phyloP scores from a whole-genome alignment of 2,329 filamentous ascomycete genomes.

The Fusarium nygamai region DNA sequence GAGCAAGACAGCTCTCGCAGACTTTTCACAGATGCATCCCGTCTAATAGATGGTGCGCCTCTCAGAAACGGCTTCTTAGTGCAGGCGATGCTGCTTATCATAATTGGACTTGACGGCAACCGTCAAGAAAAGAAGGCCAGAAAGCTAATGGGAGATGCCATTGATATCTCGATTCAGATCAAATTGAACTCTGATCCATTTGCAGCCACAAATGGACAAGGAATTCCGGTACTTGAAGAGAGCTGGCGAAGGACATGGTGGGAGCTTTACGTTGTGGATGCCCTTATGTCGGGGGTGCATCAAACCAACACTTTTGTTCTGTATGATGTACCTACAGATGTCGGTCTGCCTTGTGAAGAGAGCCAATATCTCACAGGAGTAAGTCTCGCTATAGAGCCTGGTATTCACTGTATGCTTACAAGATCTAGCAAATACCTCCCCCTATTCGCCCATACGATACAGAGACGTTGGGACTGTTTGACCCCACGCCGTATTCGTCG shows the following conservation, averaged over 20 bases:
- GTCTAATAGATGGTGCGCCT: not conserved
- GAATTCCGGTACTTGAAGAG: not conserved
- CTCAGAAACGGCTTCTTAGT: not conserved
- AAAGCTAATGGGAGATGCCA: not conserved
- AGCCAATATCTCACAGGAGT: not conserved
- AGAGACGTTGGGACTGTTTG: not conserved
- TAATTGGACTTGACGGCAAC: not conserved
- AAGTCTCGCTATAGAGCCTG: not conserved
- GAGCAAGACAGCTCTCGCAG: not conserved
- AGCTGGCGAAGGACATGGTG: constrained; percentile 13
- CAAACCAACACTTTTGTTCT: not conserved
- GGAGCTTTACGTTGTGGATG: constrained; percentile 10
- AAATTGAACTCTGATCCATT: not conserved
- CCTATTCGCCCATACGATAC: not conserved
- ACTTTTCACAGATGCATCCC: not conserved
- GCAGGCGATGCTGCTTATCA: not conserved
- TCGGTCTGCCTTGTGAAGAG: constrained; percentile 2
- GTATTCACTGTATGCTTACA: not conserved
- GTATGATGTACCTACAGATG: not conserved
- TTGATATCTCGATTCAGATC: not conserved
- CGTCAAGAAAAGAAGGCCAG: not conserved
- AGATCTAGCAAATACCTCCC: not conserved
- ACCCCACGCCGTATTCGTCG: not conserved
- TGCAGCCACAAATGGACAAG: not conserved
- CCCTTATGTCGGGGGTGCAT: constrained; percentile 2